Conservation (phyloP, 2,329 filamentous ascomycete genomes). For the Colletotrichum tofieldiae region DNA sequence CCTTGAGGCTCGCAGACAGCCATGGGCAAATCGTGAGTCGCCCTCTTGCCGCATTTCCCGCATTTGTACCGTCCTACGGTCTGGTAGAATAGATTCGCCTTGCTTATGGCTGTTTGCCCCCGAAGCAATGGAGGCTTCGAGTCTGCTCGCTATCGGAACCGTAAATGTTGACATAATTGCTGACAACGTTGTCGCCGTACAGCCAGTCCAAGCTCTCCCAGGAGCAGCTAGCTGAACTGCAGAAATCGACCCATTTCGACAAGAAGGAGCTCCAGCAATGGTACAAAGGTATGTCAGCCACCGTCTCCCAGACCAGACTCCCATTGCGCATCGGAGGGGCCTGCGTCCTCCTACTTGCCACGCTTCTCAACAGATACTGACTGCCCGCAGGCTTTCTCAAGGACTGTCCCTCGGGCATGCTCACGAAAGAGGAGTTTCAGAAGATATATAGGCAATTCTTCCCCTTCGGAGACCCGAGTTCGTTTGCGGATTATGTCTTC, state of each 20-base stretch:
- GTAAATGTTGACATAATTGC: constrained; percentile 20
- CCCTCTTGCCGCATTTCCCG: neutral
- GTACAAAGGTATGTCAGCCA: constrained; percentile 87
- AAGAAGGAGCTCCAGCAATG: constrained; percentile 99
- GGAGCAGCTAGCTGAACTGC: constrained; percentile 94
- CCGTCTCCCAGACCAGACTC: neutral
- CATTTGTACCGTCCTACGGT: neutral
- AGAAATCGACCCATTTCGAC: constrained; percentile 98
- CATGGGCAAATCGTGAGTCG: constrained; percentile 66
- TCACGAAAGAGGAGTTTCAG: constrained; percentile 98
- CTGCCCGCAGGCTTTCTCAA: constrained; percentile 87
- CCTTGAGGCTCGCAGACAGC: constrained; percentile 22
- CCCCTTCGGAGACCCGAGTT: constrained; percentile 96
- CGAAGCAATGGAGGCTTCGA: neutral
- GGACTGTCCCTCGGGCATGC: constrained; percentile 96
- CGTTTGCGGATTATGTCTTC: constrained; percentile 99
- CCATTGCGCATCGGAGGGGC: neutral
- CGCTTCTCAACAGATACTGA: neutral
- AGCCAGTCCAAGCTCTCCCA: constrained; percentile 99
- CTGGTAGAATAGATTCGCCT: neutral
- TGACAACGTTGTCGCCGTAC: constrained; percentile 43
- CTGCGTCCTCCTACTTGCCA: neutral
- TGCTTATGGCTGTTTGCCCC: neutral
- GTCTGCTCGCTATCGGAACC: neutral
- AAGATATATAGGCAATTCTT: constrained; percentile 99